phyloP scores from a whole-genome alignment of 179 eudicot genomes.

The Sideroxylon spinosum region DNA sequence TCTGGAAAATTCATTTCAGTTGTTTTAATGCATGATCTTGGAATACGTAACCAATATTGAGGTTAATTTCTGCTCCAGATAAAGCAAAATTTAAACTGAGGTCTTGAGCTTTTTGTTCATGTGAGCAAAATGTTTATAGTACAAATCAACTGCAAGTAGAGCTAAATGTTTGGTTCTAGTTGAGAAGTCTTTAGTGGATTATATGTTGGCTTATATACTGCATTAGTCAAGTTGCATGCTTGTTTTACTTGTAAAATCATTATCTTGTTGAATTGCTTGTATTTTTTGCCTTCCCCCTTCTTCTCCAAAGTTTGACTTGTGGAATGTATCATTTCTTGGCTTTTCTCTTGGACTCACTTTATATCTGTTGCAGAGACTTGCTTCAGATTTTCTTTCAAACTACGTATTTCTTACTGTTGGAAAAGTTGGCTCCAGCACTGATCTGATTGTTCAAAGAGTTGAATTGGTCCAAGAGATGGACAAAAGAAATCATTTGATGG shows the following conservation, averaged over 20 bases:
- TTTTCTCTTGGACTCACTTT: background rate
- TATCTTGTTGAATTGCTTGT: background rate
- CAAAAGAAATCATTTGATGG: slow-evolving; percentile 49
- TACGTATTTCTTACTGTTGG: slow-evolving; percentile 75
- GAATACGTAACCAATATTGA: background rate
- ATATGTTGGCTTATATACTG: background rate
- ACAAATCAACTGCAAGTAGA: background rate
- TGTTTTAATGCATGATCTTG: slow-evolving; percentile 1
- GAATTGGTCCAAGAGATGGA: slow-evolving; percentile 56
- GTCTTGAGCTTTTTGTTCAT: background rate
- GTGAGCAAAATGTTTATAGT: background rate
- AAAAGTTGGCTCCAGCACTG: slow-evolving; percentile 82
- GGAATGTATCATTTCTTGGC: background rate
- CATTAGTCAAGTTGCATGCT: background rate
- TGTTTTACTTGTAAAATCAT: background rate
- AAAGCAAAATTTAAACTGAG: background rate
- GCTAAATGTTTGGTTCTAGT: background rate
- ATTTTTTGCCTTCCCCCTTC: background rate
- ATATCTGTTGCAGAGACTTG: slow-evolving; percentile 52
- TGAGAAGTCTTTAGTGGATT: background rate
- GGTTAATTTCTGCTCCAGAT: background rate
- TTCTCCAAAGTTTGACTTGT: background rate
- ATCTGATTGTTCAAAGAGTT: slow-evolving; percentile 60
- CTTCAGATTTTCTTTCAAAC: slow-evolving; percentile 70
- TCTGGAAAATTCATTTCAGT: background rate